Evolutionary conservation across 176 grass and related monocot genomes (phyloP), one percentile per base, ranked within the genome.

Genomic region (Urochloa ruziziensis): DNA sequence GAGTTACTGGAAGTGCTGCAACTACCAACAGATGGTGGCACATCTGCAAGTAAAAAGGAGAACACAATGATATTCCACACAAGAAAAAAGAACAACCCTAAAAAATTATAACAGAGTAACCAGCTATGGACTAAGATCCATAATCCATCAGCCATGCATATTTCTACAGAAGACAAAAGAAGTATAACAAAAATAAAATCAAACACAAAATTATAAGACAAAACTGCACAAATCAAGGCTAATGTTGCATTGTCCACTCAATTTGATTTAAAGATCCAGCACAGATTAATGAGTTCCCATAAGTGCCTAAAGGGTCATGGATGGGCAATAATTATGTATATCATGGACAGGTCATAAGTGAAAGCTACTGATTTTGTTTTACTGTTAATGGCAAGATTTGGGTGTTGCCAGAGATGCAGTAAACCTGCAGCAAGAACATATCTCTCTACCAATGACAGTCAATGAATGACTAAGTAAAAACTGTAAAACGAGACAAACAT

Each of bases 41-140:
- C 62, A 81, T 86, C 95, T 93, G 88, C 51, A 88, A 82, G 33
- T 47, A 87, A 83, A 82, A 64, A 70, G 77, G 66, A 74, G 28
- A 77, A 77, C 10, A 8, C 10, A 3, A 65, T 67, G 51, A 81
- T 81, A 9, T 14, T 83, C 11, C 48, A 25, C 25, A 46, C 21
- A 75, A 78, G 2, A 53, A 87, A 86, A 28, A 24, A 73, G 11
- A 51, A 53, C 37, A 47, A 16, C 42, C 16, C 16, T 57, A 36
- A 29, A 29, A 48, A 37, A 42, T 47, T 44, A 10, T 56, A 65
- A 32, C 10, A 48, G 39, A 77, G 19, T 8, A 79, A 42, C 9
- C 15, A 75, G 15, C 17, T 53, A 36, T 11, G 0, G 43, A 30
- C 39, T 52, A 63, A 70, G 2, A 48, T 61, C 4, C 23, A 62